Evolutionary conservation across 1,284 basidiomycete species (phyloP), one percentile per base, ranked within the genome.

Genomic region (Xanthoconium separans): DNA sequence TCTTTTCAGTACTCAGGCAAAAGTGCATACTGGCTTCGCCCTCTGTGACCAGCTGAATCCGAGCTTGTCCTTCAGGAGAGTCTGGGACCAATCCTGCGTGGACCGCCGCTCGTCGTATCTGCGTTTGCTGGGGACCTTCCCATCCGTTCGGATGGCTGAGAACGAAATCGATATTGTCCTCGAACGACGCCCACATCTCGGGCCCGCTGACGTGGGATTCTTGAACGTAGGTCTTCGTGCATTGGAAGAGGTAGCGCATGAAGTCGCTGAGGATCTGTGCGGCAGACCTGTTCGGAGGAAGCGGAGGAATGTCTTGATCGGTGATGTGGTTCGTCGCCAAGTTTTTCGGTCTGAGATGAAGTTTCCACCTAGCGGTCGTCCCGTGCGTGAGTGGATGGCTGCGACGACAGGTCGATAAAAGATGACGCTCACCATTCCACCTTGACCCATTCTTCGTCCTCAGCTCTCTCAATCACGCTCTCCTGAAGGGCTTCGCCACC

Each of bases 21-120:
- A 72, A 79, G 56, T 80, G 77, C 4, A 80, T 59, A 62, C 75
- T 77, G 1, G 79, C 79, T 59, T 80, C 78, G 16, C 79, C 79
- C 58, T 81, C 79, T 1, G 78, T 78, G 2, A 80, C 75, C 16
- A 81, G 76, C 12, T 71, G 73, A 16, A 81, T 64, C 15, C 74
- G 71, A 16, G 70, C 41, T 47, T 74, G 73, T 3, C 73, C 77
- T 39, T 64, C 65, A 0, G 55, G 36, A 8, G 66, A 70, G 55
- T 74, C 70, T 0, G 68, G 63, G 1, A 76, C 60, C 7, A 77
- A 58, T 6, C 70, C 69, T 13, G 70, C 75, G 29, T 59, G 55
- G 27, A 71, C 61, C 1, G 74, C 74, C 9, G 75, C 76, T 2
- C 58, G 64, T 24, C 75, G 68, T 55, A 77, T 69, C 27, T 69